Evolutionary conservation across 2,329 filamentous ascomycete species (phyloP).

Genomic region (Calonectria henricotiae): DNA sequence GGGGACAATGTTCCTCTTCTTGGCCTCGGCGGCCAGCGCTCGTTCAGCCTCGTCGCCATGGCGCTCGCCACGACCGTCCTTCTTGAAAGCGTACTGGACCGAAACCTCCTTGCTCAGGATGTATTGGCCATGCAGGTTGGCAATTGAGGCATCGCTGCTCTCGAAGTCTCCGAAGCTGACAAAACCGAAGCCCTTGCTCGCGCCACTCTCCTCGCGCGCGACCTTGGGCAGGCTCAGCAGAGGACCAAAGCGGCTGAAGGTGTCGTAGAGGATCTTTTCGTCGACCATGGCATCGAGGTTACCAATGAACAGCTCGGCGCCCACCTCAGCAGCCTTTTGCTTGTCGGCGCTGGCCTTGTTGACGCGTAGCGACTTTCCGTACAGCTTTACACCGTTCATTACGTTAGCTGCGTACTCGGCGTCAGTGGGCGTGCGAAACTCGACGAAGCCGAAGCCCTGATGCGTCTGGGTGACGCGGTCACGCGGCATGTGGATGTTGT

Average conservation of each 20-base stretch:
- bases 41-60: slow-evolving; percentile 96
- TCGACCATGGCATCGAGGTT: slow-evolving; percentile 96
- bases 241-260: slow-evolving; percentile 90
- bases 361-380: slow-evolving; percentile 94
- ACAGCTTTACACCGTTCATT: slow-evolving; percentile 95
- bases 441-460: slow-evolving; percentile 98
- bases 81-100: slow-evolving; percentile 99
- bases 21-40: slow-evolving; percentile 91
- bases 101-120: slow-evolving; percentile 97
- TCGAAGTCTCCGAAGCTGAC: slow-evolving; percentile 95
- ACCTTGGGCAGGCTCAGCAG: slow-evolving; percentile 91
- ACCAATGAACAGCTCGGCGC: slow-evolving; percentile 96
- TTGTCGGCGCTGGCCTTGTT: slow-evolving; percentile 96
- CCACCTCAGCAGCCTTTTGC: slow-evolving; percentile 92
- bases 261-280: slow-evolving; percentile 96
- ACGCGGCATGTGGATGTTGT: slow-evolving; percentile 98
- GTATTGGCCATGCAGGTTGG: slow-evolving; percentile 96
- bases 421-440: slow-evolving; percentile 95
- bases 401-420: slow-evolving; percentile 97
- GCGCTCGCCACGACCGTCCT: slow-evolving; percentile 96
- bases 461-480: slow-evolving; percentile 97
- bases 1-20: slow-evolving; percentile 92
- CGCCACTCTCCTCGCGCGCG: slow-evolving; percentile 88
- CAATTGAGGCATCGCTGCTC: slow-evolving; percentile 90
- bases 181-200: slow-evolving; percentile 97